phyloP scores from a whole-genome alignment of 371 early-diverging fungal species.

The Enterospora canceri region DNA sequence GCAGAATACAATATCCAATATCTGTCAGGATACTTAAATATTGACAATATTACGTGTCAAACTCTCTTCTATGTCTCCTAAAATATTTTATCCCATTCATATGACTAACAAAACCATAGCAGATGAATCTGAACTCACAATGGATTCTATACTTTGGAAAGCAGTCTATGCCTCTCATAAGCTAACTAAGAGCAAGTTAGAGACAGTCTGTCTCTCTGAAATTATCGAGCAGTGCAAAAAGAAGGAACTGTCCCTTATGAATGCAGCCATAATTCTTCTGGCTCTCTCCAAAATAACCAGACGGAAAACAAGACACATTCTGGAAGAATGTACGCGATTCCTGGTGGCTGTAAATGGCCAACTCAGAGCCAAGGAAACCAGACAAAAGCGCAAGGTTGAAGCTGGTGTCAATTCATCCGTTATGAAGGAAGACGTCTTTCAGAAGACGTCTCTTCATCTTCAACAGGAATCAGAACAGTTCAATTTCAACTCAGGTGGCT shows the following conservation, averaged over 20 bases:
- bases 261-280: not conserved
- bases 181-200: not conserved
- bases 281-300: not conserved
- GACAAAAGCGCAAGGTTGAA: not conserved
- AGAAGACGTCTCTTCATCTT: too few species aligned
- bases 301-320: not conserved
- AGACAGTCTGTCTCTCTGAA: not conserved
- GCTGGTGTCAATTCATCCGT: not conserved
- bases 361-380: not conserved
- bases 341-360: not conserved
- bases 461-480: not conserved
- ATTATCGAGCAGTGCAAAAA: not conserved
- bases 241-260: not conserved
- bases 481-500: not conserved
- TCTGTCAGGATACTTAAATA: not conserved
- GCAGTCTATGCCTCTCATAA: not conserved
- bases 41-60: too few species aligned
- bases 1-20: not conserved
- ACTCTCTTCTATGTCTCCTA: too few species aligned
- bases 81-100: too few species aligned
- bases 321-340: not conserved
- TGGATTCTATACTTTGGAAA: not conserved
- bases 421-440: not conserved
- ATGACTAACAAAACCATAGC: too few species aligned
- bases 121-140: not conserved